A percentile compares a stretch with the other conserved stretches of the same genome.
These are phyloP conservation scores for Neopestalotiopsis sp. DNA, from an alignment of 2,329 filamentous ascomycete genomes.

Conservation along the genomic window DNA sequence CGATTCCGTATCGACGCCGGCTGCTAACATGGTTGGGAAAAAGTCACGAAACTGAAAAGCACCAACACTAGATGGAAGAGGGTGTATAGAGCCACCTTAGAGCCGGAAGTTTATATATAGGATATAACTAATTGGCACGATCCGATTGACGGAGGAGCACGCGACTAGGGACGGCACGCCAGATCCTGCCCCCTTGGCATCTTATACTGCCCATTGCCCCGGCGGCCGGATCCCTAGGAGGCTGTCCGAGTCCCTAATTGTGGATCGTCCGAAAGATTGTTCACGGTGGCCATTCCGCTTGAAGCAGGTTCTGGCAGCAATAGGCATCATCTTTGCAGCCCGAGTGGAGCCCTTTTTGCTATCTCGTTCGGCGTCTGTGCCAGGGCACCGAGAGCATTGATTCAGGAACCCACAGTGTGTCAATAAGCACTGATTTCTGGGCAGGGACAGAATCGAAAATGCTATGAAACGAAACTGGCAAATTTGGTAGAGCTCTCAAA, in stretches of 20 bases:
- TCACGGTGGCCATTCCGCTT: slow-evolving; percentile 6
- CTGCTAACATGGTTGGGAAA: neutral
- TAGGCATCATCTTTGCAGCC: slow-evolving; percentile 12
- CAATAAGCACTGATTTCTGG: too few relatives aligned
- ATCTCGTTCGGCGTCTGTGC: neutral
- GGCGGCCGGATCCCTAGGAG: neutral
- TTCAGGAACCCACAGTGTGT: neutral
- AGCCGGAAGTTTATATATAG: neutral
- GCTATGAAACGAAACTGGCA: neutral
- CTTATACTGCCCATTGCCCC: neutral
- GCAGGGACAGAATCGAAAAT: neutral
- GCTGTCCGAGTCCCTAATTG: neutral
- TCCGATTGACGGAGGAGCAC: neutral
- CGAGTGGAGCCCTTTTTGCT: neutral
- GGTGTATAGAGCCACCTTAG: neutral
- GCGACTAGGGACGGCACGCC: neutral
- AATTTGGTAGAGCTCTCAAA: neutral
- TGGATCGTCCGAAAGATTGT: slow-evolving; percentile 7
- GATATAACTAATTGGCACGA: neutral
- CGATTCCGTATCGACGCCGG: neutral
- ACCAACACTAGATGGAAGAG: neutral
- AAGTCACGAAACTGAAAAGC: neutral
- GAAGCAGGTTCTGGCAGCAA: slow-evolving; percentile 8
- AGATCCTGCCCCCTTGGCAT: neutral
- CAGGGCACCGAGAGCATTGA: slow-evolving; percentile 3